A percentile compares a stretch with the other conserved stretches of the same genome.
These are phyloP conservation scores for Fusarium sp. DNA, from an alignment of 2,329 filamentous ascomycete species.

Conservation along the genomic window DNA sequence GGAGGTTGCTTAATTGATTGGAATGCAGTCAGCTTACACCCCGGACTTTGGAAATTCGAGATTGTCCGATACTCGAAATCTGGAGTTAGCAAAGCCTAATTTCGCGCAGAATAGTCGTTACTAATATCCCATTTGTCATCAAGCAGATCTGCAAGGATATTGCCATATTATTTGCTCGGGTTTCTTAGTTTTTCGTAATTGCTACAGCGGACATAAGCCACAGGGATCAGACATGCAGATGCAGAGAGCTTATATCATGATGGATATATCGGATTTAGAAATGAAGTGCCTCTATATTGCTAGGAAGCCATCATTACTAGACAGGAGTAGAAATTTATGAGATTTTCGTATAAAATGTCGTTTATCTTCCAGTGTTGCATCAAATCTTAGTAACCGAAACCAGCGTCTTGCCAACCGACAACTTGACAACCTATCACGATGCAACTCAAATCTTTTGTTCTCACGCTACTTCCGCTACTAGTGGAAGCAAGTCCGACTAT, in stretches of 20 bases:
- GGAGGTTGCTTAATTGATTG: too few relatives aligned
- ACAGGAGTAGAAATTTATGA: fast-evolving
- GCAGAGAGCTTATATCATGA: neutral
- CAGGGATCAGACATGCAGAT: neutral
- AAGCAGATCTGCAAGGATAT: too few relatives aligned
- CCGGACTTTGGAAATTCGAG: conserved; percentile 33
- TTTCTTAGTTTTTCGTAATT: neutral
- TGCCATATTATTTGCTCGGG: neutral
- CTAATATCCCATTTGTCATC: neutral
- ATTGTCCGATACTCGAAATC: conserved; percentile 13
- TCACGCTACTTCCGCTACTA: neutral
- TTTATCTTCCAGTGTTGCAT: neutral
- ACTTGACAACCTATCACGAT: neutral
- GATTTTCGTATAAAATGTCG: neutral
- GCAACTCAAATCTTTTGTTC: neutral
- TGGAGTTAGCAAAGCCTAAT: conserved; percentile 8
- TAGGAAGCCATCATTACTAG: neutral
- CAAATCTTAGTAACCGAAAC: too few relatives aligned
- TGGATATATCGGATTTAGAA: conserved; percentile 27
- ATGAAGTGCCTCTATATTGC: neutral
- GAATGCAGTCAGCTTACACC: neutral
- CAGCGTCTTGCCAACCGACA: too few relatives aligned
- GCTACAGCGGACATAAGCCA: neutral
- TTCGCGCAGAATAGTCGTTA: neutral
- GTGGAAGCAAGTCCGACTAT: neutral